phyloP scores from a whole-genome alignment of 257 asterid genomes.

The Penstemon davidsonii region DNA sequence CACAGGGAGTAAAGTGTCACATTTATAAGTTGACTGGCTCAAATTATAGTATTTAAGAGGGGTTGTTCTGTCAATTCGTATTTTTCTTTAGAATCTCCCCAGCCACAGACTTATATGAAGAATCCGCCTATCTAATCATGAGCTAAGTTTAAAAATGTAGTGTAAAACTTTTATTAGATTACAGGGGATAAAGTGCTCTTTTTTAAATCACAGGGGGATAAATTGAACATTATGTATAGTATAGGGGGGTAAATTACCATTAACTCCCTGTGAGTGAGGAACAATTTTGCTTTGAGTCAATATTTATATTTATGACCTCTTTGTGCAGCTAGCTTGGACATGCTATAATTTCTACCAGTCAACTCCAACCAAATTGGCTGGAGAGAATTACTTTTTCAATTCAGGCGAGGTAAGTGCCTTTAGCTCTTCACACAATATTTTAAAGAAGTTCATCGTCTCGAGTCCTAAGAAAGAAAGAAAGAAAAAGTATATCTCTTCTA shows the following conservation, averaged over 20 bases:
- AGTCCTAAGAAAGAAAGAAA: not conserved
- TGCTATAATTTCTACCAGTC: slow-evolving; percentile 97
- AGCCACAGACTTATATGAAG: no score
- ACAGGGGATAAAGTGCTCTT: no score
- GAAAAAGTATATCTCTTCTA: not conserved
- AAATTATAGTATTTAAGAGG: no score
- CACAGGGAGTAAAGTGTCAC: no score
- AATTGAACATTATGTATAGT: no score
- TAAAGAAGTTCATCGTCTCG: slow-evolving; percentile 2
- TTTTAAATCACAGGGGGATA: no score
- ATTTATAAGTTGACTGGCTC: no score
- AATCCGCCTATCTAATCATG: no score
- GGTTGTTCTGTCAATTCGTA: no score
- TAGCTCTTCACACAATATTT: slow-evolving; percentile 3
- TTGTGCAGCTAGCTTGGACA: slow-evolving; percentile 95
- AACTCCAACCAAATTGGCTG: slow-evolving; percentile 98
- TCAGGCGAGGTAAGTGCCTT: slow-evolving; percentile 63
- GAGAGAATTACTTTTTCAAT: slow-evolving; percentile 89
- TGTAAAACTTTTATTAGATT: no score
- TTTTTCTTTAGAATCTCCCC: no score
- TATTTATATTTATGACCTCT: slow-evolving; percentile 30
- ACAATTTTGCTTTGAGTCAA: slow-evolving; percentile 23
- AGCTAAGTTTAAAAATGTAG: no score
- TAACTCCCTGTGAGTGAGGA: slow-evolving; percentile 10
- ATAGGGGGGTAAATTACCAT: not conserved